A percentile compares a stretch with the other conserved stretches of the same genome.
These are phyloP conservation scores for Hibiscus syriacus DNA, from an alignment of 345 rosid genomes.

Conservation along the genomic window DNA sequence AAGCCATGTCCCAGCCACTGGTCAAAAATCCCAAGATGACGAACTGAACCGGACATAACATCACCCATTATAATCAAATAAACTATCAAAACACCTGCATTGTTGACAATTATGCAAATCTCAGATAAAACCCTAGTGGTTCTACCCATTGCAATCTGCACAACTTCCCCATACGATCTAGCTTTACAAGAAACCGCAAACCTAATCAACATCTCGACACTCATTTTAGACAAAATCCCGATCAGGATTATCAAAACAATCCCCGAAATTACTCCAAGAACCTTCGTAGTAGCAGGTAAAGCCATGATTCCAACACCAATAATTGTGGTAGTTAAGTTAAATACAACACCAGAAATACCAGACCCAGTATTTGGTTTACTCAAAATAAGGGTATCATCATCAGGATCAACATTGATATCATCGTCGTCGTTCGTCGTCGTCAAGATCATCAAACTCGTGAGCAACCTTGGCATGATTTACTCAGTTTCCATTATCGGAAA, in stretches of 20 bases:
- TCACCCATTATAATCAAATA: constrained; percentile 91
- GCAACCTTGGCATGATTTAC: constrained; percentile 18
- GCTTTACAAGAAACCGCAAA: no score
- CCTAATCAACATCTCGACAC: no score
- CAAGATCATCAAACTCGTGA: constrained; percentile 16
- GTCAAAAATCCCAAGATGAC: constrained; percentile 87
- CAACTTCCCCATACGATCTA: no score
- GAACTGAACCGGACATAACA: constrained; percentile 81
- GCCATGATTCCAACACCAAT: constrained; percentile 99
- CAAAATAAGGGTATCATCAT: constrained; percentile 26
- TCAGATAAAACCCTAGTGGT: no score
- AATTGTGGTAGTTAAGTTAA: constrained; percentile 78
- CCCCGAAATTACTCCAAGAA: constrained; percentile 72
- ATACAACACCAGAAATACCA: constrained; percentile 74
- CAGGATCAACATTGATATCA: constrained; percentile 31
- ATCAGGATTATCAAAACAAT: constrained; percentile 67
- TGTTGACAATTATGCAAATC: no score
- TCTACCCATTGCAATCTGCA: no score
- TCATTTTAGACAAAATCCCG: no score
- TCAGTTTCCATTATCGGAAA: constrained; percentile 32
- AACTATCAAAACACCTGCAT: constrained; percentile 88
- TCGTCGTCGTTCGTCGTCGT: constrained; percentile 19
- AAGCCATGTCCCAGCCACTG: no score
- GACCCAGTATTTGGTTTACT: constrained; percentile 37
- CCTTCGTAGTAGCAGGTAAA: constrained; percentile 93